These are phyloP conservation scores for Brassica napus DNA, from an alignment of 345 rosid species.

Conservation along the genomic window Da-Ae NC_063436.1:15815001-15815500, in stretches of 20 bases:
- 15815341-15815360: constrained; percentile 21
- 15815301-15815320: constrained; percentile 8
- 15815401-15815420: constrained; percentile 72
- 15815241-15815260: constrained; percentile 21
- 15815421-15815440: constrained; percentile 87
- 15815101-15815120: constrained; percentile 6
- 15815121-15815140: constrained; percentile 60
- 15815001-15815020: constrained; percentile 95
- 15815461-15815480: constrained; percentile 52
- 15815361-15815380: constrained; percentile 14
- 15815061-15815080: neutral
- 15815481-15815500: constrained; percentile 46
- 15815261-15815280: constrained; percentile 10
- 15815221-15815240: constrained; percentile 77
- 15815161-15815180: constrained; percentile 89
- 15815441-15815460: constrained; percentile 57
- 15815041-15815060: constrained; percentile 35
- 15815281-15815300: constrained; percentile 6
- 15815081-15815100: constrained; percentile 23
- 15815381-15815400: constrained; percentile 18
- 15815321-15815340: neutral
- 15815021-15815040: constrained; percentile 54
- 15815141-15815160: constrained; percentile 83
- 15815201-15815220: constrained; percentile 97
- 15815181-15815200: constrained; percentile 93